Percentiles rank a stretch among this genome's conserved stretches.
Conservation (phyloP, 2,329 filamentous ascomycete species). For the Colletotrichum nymphaeae region DNA sequence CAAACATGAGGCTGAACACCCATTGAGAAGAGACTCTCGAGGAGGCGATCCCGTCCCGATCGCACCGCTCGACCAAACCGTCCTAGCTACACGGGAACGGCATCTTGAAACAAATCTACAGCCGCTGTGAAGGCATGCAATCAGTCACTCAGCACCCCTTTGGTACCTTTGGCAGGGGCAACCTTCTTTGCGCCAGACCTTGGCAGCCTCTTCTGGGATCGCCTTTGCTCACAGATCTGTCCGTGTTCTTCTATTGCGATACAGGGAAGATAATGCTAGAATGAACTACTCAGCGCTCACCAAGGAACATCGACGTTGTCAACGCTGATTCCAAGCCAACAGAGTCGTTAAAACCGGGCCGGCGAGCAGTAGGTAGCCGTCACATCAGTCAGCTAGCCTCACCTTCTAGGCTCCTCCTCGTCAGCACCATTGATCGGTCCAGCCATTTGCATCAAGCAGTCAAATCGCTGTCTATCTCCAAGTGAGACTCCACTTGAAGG, state of each 20-base stretch:
- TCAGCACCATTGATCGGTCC: neutral
- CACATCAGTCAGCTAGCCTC: conserved; percentile 8
- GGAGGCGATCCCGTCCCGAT: conserved; percentile 24
- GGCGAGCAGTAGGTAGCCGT: neutral
- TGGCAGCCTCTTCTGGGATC: conserved; percentile 16
- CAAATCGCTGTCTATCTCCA: neutral
- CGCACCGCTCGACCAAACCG: conserved; percentile 11
- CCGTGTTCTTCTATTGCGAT: conserved; percentile 27
- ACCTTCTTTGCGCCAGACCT: conserved; percentile 14
- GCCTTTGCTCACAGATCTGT: conserved; percentile 27
- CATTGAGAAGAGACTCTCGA: conserved; percentile 5
- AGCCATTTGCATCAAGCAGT: neutral
- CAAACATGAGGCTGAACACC: neutral
- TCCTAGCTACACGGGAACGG: conserved; percentile 23
- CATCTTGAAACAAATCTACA: conserved; percentile 30
- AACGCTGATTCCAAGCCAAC: neutral
- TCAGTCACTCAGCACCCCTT: conserved; percentile 1
- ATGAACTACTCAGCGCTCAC: conserved; percentile 13
- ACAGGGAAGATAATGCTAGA: conserved; percentile 9
- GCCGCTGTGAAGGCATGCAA: conserved; percentile 5
- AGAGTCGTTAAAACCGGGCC: neutral
- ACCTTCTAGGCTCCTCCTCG: neutral
- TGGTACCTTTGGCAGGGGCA: conserved; percentile 1
- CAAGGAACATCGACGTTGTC: conserved; percentile 14
- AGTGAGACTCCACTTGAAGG: conserved; percentile 17